These are phyloP conservation scores for Pseudevernia furfuracea DNA, from an alignment of 495 filamentous ascomycete species.

Conservation along the genomic window DNA sequence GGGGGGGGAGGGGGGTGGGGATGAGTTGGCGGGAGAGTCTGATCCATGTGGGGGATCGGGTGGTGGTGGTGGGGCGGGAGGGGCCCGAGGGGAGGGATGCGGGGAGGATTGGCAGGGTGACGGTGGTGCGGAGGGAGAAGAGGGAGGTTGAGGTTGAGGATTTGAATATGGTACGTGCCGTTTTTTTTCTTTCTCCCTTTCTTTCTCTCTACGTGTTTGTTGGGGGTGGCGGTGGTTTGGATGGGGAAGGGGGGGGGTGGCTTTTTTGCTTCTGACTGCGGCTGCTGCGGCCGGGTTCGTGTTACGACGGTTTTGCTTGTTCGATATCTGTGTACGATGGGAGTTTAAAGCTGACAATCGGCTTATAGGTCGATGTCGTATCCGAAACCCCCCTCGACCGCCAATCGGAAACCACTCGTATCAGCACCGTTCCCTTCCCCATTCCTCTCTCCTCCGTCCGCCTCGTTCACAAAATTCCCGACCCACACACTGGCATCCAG, in stretches of 20 bases:
- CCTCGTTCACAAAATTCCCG: conserved; percentile 66
- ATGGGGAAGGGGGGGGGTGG: too few species aligned
- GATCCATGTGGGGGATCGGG: conserved; percentile 19
- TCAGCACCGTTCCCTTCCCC: conserved; percentile 41
- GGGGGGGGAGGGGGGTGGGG: neutral
- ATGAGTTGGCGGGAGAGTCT: conserved; percentile 14
- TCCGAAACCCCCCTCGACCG: conserved; percentile 46
- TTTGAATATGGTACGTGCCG: conserved; percentile 58
- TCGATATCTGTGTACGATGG: neutral
- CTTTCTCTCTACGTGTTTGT: too few species aligned
- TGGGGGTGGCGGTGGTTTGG: too few species aligned
- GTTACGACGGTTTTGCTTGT: neutral
- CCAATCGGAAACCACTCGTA: conserved; percentile 32
- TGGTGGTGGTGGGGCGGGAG: conserved; percentile 20
- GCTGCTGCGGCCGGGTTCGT: neutral
- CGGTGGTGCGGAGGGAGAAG: conserved; percentile 45
- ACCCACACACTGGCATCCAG: conserved; percentile 52
- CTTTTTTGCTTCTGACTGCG: neutral
- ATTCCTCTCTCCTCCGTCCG: conserved; percentile 64
- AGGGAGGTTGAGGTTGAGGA: conserved; percentile 56
- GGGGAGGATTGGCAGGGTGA: conserved; percentile 70
- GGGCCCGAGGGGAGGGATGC: conserved; percentile 57
- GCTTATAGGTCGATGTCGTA: conserved; percentile 48
- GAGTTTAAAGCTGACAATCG: neutral
- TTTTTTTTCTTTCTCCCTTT: too few species aligned